Evolutionary conservation across 148 eudicot genomes (phyloP).

Genomic region (Vaccinium darrowii): DNA sequence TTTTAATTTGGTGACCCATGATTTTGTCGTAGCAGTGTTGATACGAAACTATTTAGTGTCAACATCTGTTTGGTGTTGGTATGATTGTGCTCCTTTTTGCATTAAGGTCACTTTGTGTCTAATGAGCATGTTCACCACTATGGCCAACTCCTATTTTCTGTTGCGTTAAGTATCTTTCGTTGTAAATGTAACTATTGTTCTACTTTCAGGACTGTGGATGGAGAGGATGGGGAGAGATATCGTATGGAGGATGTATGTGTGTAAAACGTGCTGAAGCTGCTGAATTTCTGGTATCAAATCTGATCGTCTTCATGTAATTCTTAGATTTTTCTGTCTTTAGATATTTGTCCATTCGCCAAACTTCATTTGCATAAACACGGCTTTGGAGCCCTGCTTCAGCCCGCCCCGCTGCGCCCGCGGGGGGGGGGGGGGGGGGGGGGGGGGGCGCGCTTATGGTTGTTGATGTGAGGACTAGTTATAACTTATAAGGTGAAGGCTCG

Average conservation of each 20-base stretch:
- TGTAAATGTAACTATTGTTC: constrained; percentile 7
- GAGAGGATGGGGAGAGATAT: constrained; percentile 99
- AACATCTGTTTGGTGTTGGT: background rate
- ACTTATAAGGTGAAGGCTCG: background rate
- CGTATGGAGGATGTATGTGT: constrained; percentile 88
- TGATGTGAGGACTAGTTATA: background rate
- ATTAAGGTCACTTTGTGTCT: background rate
- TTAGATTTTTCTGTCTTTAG: background rate
- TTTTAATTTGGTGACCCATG: background rate
- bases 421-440: too few relatives aligned
- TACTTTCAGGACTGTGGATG: constrained; percentile 70
- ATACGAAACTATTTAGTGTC: background rate
- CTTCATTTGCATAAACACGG: background rate
- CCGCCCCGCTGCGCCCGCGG: too few relatives aligned
- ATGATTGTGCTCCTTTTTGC: background rate
- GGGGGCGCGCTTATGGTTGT: too few relatives aligned
- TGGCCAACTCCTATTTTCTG: background rate
- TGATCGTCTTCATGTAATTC: constrained; percentile 8
- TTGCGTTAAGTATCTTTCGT: background rate
- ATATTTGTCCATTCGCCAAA: background rate
- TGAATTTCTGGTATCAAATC: constrained; percentile 68
- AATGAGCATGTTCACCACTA: background rate
- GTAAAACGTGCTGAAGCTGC: constrained; percentile 85
- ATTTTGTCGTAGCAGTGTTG: constrained; percentile 1
- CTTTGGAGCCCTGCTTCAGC: background rate